Percentiles rank a stretch among this genome's conserved stretches.
These are phyloP conservation scores for Ophiostoma pallidulum DNA, from an alignment of 2,329 filamentous ascomycete genomes.

Conservation along the genomic window DNA sequence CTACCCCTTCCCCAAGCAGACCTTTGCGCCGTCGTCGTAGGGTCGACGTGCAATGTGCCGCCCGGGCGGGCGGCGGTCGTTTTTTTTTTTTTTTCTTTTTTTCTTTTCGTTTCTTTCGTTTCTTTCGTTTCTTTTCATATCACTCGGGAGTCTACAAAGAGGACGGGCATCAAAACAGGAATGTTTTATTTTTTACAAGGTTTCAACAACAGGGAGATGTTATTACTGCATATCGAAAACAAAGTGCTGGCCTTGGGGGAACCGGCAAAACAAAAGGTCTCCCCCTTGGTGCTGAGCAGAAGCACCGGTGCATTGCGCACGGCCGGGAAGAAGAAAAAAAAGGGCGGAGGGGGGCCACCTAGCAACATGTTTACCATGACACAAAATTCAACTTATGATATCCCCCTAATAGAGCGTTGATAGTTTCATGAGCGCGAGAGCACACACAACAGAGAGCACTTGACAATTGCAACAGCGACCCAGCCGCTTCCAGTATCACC, in stretches of 20 bases:
- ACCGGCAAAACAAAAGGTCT: too few species aligned
- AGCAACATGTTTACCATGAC: too few species aligned
- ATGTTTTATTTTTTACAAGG: constrained; percentile 9
- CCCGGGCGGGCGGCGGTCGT: too few species aligned
- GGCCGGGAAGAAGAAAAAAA: constrained; percentile 6
- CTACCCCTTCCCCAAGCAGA: constrained; percentile 79
- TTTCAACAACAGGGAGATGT: constrained; percentile 24
- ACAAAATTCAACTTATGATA: constrained; percentile 29
- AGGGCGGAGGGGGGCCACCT: too few species aligned
- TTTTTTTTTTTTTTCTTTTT: not conserved
- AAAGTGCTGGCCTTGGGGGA: too few species aligned
- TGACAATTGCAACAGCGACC: too few species aligned
- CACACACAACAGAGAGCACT: not conserved
- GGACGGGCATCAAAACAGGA: not conserved
- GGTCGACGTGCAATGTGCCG: too few species aligned
- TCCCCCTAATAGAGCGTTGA: constrained; percentile 14
- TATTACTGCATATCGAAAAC: constrained; percentile 10
- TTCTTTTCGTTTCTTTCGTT: not conserved
- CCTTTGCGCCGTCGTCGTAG: constrained; percentile 45
- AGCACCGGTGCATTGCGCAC: constrained; percentile 9
- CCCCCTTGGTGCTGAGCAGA: not conserved
- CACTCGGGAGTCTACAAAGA: not conserved
- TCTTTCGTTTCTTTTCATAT: not conserved
- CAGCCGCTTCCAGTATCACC: too few species aligned
- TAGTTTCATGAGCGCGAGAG: not conserved